Conservation (phyloP, 345 rosid genomes). For the Turnera subulata region DNA sequence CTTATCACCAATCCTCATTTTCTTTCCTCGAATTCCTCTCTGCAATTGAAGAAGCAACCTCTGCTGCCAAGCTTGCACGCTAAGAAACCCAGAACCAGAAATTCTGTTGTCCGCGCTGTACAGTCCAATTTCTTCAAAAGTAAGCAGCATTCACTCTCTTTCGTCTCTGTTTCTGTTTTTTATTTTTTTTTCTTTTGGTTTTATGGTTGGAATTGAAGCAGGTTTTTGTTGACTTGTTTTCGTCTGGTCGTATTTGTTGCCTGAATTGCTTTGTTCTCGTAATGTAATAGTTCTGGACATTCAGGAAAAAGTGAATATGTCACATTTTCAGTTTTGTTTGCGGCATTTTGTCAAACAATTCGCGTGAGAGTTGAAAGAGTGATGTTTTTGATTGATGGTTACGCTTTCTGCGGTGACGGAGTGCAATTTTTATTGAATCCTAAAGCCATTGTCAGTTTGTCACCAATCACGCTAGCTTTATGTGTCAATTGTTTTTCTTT, state of each 20-base stretch:
- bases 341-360: too few species aligned
- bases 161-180: not conserved
- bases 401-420: too few species aligned
- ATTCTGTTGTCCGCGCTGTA: conserved; percentile 35
- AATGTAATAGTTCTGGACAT: too few species aligned
- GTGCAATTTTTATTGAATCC: too few species aligned
- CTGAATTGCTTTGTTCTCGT: too few species aligned
- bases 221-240: not conserved
- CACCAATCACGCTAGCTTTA: too few species aligned
- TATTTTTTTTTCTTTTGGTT: not conserved
- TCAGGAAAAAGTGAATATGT: too few species aligned
- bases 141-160: conserved; percentile 9
- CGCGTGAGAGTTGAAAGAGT: too few species aligned
- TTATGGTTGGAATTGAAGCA: not conserved
- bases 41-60: conserved; percentile 24
- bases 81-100: conserved; percentile 16
- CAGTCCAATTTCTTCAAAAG: conserved; percentile 54
- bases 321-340: too few species aligned
- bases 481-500: not conserved
- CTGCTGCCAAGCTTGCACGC: conserved; percentile 18
- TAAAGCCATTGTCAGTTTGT: too few species aligned
- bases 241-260: too few species aligned
- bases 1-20: conserved; percentile 18
- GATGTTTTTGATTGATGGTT: too few species aligned
- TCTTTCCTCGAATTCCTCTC: conserved; percentile 24